phyloP scores from a whole-genome alignment of 768 basidiomycete genomes.

The Tricholoma terreum region DNA sequence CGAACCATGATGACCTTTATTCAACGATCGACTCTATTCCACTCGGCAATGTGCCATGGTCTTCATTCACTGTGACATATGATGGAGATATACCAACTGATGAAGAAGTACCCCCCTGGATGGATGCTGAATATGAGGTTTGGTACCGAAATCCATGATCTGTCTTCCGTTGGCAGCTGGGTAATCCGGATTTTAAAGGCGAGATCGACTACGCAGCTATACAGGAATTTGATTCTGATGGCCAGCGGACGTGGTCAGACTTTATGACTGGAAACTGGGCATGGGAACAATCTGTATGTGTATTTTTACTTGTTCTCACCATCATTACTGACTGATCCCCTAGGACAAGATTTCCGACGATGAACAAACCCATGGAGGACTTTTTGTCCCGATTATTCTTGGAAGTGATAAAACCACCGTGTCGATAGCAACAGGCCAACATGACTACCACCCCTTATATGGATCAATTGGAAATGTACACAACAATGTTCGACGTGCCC shows the following conservation, averaged over 20 bases:
- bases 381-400: conserved; percentile 20
- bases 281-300: conserved; percentile 20
- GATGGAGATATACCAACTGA: conserved; percentile 14
- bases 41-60: conserved; percentile 35
- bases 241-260: conserved; percentile 13
- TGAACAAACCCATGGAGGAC: conserved; percentile 10
- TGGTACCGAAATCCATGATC: conserved; percentile 29
- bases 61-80: conserved; percentile 28
- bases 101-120: conserved; percentile 30
- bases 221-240: conserved; percentile 16
- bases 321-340: neutral
- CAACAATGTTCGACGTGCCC: conserved; percentile 6
- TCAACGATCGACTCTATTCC: conserved; percentile 31
- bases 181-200: conserved; percentile 31
- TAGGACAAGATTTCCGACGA: conserved; percentile 8
- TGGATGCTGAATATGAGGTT: conserved; percentile 22
- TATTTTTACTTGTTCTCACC: neutral
- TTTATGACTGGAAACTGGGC: conserved; percentile 23
- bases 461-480: conserved; percentile 11
- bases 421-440: conserved; percentile 19
- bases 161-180: conserved; percentile 27
- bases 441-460: conserved; percentile 20
- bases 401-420: conserved; percentile 30
- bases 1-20: conserved; percentile 27
- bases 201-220: conserved; percentile 32